Percentiles rank a stretch among this genome's conserved stretches.
phyloP scores from a whole-genome alignment of 345 rosid species.

The Acer campestre region DNA sequence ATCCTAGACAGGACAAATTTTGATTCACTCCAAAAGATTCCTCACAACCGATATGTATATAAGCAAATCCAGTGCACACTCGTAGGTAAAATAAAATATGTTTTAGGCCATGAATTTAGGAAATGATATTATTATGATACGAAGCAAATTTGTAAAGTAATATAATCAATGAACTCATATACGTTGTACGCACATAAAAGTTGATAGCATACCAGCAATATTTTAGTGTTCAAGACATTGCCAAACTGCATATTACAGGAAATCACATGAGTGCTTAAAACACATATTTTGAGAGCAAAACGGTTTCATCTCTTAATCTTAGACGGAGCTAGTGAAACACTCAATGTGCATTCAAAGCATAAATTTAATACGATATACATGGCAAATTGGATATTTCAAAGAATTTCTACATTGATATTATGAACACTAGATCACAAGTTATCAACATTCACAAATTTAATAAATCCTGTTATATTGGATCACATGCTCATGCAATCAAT shows the following conservation, averaged over 20 bases:
- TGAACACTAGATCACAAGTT: not conserved
- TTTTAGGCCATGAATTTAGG: not conserved
- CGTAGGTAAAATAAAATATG: not conserved
- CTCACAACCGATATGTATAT: not conserved
- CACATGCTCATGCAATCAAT: not conserved
- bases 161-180: not conserved
- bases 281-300: not conserved
- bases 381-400: not conserved
- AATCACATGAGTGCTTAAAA: not conserved
- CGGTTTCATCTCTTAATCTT: not conserved
- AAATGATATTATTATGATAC: not conserved
- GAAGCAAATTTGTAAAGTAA: constrained; percentile 1
- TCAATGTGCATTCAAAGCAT: not conserved
- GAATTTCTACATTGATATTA: constrained; percentile 9
- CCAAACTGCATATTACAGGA: not conserved
- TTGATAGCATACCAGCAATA: not conserved
- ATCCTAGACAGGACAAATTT: not conserved
- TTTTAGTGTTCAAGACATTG: not conserved
- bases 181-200: not conserved
- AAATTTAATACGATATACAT: not conserved
- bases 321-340: not conserved
- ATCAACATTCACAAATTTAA: constrained; percentile 5
- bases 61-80: not conserved
- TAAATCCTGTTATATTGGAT: constrained; percentile 1
- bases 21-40: not conserved